These are phyloP conservation scores for Whalleya microplaca DNA, from an alignment of 2,329 filamentous ascomycete genomes.

Conservation along the genomic window DNA sequence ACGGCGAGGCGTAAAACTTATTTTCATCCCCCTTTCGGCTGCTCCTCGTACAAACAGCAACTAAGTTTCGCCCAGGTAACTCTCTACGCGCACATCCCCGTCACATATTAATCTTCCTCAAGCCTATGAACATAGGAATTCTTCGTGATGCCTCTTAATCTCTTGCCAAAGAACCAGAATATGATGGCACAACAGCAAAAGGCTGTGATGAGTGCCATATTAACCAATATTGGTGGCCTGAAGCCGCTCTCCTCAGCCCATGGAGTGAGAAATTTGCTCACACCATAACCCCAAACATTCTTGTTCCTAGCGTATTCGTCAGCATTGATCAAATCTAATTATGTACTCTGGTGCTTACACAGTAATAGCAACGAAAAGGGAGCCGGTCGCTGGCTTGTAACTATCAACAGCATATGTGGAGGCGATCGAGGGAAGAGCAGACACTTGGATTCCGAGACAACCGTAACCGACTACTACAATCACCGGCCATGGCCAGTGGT, in stretches of 20 bases:
- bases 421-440: constrained; percentile 60
- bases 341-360: constrained; percentile 36
- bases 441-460: constrained; percentile 38
- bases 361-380: constrained; percentile 60
- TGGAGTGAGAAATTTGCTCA: constrained; percentile 34
- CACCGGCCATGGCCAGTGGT: constrained; percentile 51
- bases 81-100: too few species aligned
- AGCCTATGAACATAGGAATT: constrained; percentile 30
- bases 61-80: too few species aligned
- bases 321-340: background rate
- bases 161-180: constrained; percentile 34
- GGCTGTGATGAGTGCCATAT: constrained; percentile 33
- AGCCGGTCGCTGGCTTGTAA: constrained; percentile 66
- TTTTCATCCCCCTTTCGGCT: too few species aligned
- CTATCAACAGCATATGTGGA: constrained; percentile 64
- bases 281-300: constrained; percentile 36
- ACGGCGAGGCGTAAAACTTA: too few species aligned
- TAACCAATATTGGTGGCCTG: constrained; percentile 29
- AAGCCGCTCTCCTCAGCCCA: constrained; percentile 33
- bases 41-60: too few species aligned
- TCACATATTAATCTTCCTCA: too few species aligned
- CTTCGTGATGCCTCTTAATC: constrained; percentile 13
- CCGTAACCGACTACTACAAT: constrained; percentile 54
- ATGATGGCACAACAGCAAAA: constrained; percentile 26
- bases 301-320: constrained; percentile 23